Evolutionary conservation across 2,329 filamentous ascomycete species (phyloP), one percentile per base, ranked within the genome.

Genomic region (Aspergillus latus): DNA sequence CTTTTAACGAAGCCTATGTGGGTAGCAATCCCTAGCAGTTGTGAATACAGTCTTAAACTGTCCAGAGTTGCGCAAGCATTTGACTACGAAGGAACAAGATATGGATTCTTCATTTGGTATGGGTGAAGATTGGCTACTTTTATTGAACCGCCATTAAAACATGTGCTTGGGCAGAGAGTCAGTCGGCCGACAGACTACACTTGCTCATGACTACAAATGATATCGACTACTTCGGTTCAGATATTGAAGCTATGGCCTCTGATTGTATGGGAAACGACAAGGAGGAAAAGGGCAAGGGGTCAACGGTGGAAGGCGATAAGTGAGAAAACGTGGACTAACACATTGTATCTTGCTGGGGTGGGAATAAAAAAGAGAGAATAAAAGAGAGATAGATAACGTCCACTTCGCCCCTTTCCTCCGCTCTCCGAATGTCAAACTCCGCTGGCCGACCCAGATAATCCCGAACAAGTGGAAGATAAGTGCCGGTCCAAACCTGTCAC

Each of bases 361-460:
- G 69, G 70, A 73, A 73, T 72, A 60, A 60, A 72, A 56, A 58
- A 72, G 68, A 70, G 67, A 70, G 63, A 67, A 66, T 70, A 70
- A 72, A 72, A 70, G 68, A 72, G 69, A 73, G 69, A 72, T 70
- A 70, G 68, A 72, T 52, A 45, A 52, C 34, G 72, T 72, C 72
- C 70, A 69, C 67, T 72, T 71, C 66, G 67, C 66, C 70, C 68
- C 66, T 71, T 73, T 73, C 69, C 68, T 66, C 67, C 65, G 64
- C 68, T 69, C 69, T 70, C 71, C 71, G 69, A 71, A 73, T 71
- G 73, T 72, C 71, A 74, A 74, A 75, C 72, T 75, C 72, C 72
- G 68, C 70, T 69, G 70, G 66, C 70, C 69, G 67, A 70, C 70
- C 68, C 66, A 71, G 64, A 67, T 63, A 59, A 68, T 69, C 65